Percentiles rank a stretch among this genome's conserved stretches.
Evolutionary conservation across 140 eudicot species (phyloP).

Genomic region (Stevia rebaudiana): DNA sequence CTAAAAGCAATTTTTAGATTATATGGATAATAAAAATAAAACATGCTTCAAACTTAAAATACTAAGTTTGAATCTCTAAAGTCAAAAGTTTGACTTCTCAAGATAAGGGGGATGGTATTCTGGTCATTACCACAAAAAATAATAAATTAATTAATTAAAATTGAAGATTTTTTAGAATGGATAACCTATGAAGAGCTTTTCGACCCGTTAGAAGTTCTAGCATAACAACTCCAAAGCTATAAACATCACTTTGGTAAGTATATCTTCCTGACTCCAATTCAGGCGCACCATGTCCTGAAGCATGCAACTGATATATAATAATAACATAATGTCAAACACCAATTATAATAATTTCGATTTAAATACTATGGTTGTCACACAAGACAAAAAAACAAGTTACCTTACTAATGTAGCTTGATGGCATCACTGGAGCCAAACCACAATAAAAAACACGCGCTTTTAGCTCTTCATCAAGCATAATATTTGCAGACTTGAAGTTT

Average conservation of each 20-base stretch:
- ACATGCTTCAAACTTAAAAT: conserved; percentile 16
- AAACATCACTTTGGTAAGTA: conserved; percentile 80
- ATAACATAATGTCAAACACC: neutral
- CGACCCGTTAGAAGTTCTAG: conserved; percentile 80
- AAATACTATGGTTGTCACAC: neutral
- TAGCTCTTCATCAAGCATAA: conserved; percentile 71
- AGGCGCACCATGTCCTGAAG: conserved; percentile 81
- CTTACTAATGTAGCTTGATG: conserved; percentile 47
- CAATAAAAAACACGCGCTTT: conserved; percentile 75
- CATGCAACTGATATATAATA: conserved; percentile 49
- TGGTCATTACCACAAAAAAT: neutral
- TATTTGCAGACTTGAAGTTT: conserved; percentile 71
- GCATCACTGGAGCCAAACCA: conserved; percentile 64
- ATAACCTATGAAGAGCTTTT: conserved; percentile 78
- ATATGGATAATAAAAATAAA: neutral
- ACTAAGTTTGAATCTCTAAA: neutral
- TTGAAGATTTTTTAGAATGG: neutral
- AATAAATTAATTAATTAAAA: no score
- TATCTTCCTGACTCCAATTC: conserved; percentile 86
- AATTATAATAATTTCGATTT: neutral
- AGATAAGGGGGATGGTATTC: neutral
- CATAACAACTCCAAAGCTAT: conserved; percentile 97
- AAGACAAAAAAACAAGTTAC: conserved; percentile 23
- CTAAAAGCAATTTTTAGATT: neutral
- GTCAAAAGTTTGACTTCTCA: neutral